Base-by-base conservation (phyloP, 306 rosid genomes). In the Styphnolobium japonicum region DNA sequence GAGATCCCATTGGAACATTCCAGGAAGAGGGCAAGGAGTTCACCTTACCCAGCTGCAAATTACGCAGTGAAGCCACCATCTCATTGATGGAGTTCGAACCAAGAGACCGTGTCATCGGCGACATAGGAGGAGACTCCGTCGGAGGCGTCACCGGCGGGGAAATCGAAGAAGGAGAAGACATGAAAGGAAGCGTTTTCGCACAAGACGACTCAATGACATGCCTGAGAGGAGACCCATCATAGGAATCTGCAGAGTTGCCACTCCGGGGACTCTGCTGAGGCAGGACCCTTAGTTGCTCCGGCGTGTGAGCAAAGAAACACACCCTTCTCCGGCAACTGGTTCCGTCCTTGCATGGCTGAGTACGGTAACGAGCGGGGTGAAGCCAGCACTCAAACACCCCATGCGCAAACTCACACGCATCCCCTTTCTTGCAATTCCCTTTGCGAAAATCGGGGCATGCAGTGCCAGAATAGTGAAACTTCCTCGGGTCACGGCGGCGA, bases 301-400 rank as follows among this genome's bases (percentile, higher is more conserved):
- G 87, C 40, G 97, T 91, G 74, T 95, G 98, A 3, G 98, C 98
- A 8, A 95, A 95, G 87, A 95, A 95, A 36, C 98, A 95, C 1
- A 95, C 98, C 42, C 94, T 78, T 10, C 98, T 66, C 39, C 94
- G 72, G 40, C 98, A 92, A 77, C 88, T 86, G 0, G 90, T 90
- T 0, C 97, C 98, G 14, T 92, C 98, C 77, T 95, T 95, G 31
- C 98, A 95, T 0, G 98, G 98, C 93, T 92, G 98, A 0, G 98
- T 95, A 6, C 98, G 86, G 71, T 95, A 95, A 6, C 98, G 92
- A 0, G 97, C 87, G 0, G 98, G 98, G 52, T 95, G 98, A 5
- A 95, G 98, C 98, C 98, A 95, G 40, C 98, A 92, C 95, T 95
- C 97, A 18, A 95, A 95, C 0, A 95, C 98, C 0, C 98, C 98